phyloP scores from a whole-genome alignment of 1,139 yeast genomes.

The Yamadazyma songkhlaensis region DNA sequence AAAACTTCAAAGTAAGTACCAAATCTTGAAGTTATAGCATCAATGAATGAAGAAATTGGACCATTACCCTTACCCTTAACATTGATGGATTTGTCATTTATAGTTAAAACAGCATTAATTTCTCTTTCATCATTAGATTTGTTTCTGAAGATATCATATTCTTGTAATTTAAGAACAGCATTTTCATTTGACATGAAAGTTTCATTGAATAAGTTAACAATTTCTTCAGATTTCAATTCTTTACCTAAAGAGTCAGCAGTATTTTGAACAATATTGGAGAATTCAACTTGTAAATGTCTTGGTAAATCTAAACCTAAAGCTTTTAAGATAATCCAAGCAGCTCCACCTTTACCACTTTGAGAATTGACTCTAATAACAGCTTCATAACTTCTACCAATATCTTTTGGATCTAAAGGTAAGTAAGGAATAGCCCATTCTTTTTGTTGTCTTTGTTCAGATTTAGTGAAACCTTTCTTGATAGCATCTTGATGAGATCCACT shows the following conservation, averaged over 20 bases:
- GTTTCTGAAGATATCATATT: conserved; percentile 44
- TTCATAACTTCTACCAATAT: conserved; percentile 94
- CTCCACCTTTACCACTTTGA: conserved; percentile 98
- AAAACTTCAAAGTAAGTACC: conserved; percentile 66
- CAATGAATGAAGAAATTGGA: conserved; percentile 86
- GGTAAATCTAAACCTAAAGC: conserved; percentile 90
- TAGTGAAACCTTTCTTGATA: conserved; percentile 86
- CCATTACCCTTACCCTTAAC: conserved; percentile 86
- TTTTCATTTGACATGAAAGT: conserved; percentile 58
- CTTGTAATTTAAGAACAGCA: conserved; percentile 42
- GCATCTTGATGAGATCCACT: conserved; percentile 62
- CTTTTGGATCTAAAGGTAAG: conserved; percentile 93
- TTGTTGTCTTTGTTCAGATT: conserved; percentile 22
- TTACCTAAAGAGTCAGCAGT: conserved; percentile 82
- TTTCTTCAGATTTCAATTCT: conserved; percentile 77
- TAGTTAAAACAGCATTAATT: conserved; percentile 36
- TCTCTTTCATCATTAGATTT: conserved; percentile 22
- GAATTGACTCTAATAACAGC: conserved; percentile 98
- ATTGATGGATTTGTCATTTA: conserved; percentile 45
- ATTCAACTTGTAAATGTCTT: conserved; percentile 85
- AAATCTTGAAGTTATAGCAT: conserved; percentile 65
- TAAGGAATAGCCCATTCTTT: conserved; percentile 83
- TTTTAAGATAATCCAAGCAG: conserved; percentile 93
- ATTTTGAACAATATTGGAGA: conserved; percentile 78
- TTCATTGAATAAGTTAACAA: conserved; percentile 68